Base-by-base conservation (phyloP, 441 rosid genomes). In the Gossypium schwendimanii region DNA sequence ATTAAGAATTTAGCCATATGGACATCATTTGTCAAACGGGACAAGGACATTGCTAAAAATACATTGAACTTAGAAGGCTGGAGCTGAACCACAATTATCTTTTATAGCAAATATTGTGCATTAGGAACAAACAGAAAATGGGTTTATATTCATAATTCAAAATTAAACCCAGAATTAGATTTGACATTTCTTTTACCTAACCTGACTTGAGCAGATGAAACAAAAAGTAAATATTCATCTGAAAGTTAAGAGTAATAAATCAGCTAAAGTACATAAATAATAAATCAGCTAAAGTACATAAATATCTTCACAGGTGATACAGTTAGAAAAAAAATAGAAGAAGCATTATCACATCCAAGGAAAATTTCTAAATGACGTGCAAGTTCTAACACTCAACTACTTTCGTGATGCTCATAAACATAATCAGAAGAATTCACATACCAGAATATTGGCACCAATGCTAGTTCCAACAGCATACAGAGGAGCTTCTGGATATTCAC, bases 391-490 rank as follows among this genome's bases (percentile, higher is more conserved):
- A 36, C 66, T 31, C 10, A 61, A 61, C 65, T 61, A 62, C 45
- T 33, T 62, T 15, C 6, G 21, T 1, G 20, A 61, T 15, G 20
- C 45, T 59, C 39, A 59, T 59, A 59, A 59, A 59, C 33, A 26
- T 24, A 59, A 59, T 26, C 63, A 24, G 15, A 59, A 59, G 17
- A 24, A 59, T 12, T 59, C 39, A 59, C 5, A 59, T 59, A 59
- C 63, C 63, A 59, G 63, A 59, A 59, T 59, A 59, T 59, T 59
- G 63, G 63, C 63, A 59, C 63, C 63, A 24, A 59, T 59, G 63
- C 63, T 59, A 59, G 63, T 59, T 59, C 63, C 63, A 6, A 59
- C 63, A 5, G 63, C 63, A 59, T 12, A 59, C 28, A 59, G 39
- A 26, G 63, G 63, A 59, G 63, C 63, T 59, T 59, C 63, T 24